Evolutionary conservation across 2,329 filamentous ascomycete genomes (phyloP).

Genomic region (Cladosporium halotolerans): DNA sequence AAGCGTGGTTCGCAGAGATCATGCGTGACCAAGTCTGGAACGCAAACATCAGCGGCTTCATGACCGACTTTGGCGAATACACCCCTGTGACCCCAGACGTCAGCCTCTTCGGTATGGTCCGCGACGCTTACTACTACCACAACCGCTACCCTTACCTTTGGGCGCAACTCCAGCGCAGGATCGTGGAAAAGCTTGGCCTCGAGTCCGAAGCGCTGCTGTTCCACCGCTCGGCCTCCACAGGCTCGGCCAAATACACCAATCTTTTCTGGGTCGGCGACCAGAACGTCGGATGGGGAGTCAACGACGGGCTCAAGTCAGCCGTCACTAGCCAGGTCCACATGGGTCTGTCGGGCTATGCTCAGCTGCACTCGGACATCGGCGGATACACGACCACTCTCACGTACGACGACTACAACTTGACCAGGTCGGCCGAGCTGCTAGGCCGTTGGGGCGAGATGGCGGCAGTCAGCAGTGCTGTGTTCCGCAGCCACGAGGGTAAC

Average conservation of each 20-base stretch:
- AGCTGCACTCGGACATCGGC: constrained; percentile 33
- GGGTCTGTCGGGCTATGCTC: constrained; percentile 32
- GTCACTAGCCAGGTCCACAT: constrained; percentile 33
- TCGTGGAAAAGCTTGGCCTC: constrained; percentile 24
- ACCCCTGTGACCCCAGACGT: constrained; percentile 26
- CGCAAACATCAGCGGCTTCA: constrained; percentile 32
- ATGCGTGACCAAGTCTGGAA: constrained; percentile 31
- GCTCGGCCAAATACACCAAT: constrained; percentile 30
- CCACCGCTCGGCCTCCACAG: constrained; percentile 31
- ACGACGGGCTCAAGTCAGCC: constrained; percentile 33
- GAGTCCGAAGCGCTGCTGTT: constrained; percentile 30
- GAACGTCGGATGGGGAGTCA: constrained; percentile 29
- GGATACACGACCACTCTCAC: constrained; percentile 32
- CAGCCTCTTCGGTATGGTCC: constrained; percentile 24
- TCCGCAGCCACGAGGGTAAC: constrained; percentile 35
- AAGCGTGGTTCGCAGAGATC: constrained; percentile 31
- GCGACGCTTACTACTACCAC: constrained; percentile 30
- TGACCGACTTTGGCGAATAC: constrained; percentile 36
- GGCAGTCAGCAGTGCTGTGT: constrained; percentile 30
- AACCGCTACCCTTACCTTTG: constrained; percentile 32
- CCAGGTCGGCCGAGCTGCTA: constrained; percentile 31
- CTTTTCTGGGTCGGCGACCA: constrained; percentile 37
- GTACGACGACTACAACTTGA: constrained; percentile 27
- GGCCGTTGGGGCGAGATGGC: constrained; percentile 35
- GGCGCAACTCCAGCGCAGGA: constrained; percentile 29